Evolutionary conservation across 2,329 filamentous ascomycete species (phyloP).

Genomic region (Simplicillium sp.): DNA sequence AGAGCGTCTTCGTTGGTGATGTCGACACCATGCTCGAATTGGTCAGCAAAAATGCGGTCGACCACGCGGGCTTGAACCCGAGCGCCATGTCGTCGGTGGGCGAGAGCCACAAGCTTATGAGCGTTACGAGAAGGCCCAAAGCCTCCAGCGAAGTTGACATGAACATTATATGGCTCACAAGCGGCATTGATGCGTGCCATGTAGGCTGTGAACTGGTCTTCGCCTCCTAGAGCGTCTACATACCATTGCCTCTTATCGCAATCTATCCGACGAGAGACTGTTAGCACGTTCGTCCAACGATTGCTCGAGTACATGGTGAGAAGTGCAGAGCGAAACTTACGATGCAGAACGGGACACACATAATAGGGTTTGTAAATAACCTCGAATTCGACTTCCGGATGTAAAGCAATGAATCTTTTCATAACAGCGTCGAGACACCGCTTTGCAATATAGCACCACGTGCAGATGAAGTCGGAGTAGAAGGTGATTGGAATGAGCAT

Average conservation of each 20-base stretch:
- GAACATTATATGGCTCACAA: constrained; percentile 26
- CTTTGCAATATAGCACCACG: constrained; percentile 42
- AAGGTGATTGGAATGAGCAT: constrained; percentile 26
- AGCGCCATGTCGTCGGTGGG: constrained; percentile 19
- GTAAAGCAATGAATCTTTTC: constrained; percentile 22
- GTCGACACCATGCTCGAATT: constrained; percentile 32
- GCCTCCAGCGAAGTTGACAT: constrained; percentile 28
- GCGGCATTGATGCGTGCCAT: constrained; percentile 19
- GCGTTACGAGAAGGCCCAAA: constrained; percentile 34
- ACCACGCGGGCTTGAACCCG: constrained; percentile 28
- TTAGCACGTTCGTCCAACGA: not conserved
- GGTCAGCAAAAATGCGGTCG: constrained; percentile 28
- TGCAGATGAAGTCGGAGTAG: constrained; percentile 40
- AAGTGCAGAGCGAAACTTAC: not conserved
- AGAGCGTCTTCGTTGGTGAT: constrained; percentile 30
- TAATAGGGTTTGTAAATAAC: constrained; percentile 38
- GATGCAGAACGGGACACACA: constrained; percentile 1
- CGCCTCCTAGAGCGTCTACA: constrained; percentile 24
- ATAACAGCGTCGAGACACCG: constrained; percentile 36
- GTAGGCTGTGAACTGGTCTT: constrained; percentile 15
- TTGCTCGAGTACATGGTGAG: not conserved
- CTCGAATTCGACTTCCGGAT: constrained; percentile 35
- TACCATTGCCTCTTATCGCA: not conserved
- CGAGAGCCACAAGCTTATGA: constrained; percentile 37
- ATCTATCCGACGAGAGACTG: not conserved